Evolutionary conservation across 2,329 filamentous ascomycete genomes (phyloP), one percentile per base, ranked within the genome.

Genomic region (Rasamsonia emersonii): DNA sequence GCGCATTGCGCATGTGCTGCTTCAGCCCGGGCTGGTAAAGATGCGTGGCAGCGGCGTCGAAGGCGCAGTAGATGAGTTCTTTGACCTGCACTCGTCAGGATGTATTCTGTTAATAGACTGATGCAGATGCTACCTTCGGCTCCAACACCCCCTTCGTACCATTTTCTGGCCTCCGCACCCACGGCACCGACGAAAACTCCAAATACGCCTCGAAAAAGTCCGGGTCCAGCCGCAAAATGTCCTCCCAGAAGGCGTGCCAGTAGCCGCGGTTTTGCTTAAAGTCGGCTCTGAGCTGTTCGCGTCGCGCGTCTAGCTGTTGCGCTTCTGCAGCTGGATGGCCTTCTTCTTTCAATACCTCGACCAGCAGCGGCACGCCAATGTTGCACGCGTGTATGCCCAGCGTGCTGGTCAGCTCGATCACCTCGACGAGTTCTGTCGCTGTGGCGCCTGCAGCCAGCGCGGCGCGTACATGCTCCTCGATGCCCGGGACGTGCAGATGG

Each of bases 131-230:
- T 9, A 32, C 30, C 30, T 32, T 67, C n/a, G 62, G 62, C 33
- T 62, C 57, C 32, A 68, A 44, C 3, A 46, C 54, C 1, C 60
- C 55, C 11, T 45, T 39, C 32, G 50, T 57, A 8, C 45, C 45
- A 24, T 32, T 18, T 8, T 32, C 30, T 11, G 30, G 21, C 20
- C 18, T 32, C 16, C 24, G 21, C 3, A 15, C 24, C 30, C 30
- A 28, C 55, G 66, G 63, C 23, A 68, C 51, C 13, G 53, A 53
- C 7, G 60, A 64, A 39, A 68, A 67, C 20, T 67, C 61, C 14
- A 62, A 44, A 42, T 68, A 70, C 1, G 59, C 64, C 26, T 54
- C 60, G 44, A 70, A 68, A 43, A 69, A 68, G 21, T 68, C 61
- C 0, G 64, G 64, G 33, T 64, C 59, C 6, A 68, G 47, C 18